Base-by-base conservation (phyloP, 495 filamentous ascomycete genomes). In the Xylaria bambusicola region DNA sequence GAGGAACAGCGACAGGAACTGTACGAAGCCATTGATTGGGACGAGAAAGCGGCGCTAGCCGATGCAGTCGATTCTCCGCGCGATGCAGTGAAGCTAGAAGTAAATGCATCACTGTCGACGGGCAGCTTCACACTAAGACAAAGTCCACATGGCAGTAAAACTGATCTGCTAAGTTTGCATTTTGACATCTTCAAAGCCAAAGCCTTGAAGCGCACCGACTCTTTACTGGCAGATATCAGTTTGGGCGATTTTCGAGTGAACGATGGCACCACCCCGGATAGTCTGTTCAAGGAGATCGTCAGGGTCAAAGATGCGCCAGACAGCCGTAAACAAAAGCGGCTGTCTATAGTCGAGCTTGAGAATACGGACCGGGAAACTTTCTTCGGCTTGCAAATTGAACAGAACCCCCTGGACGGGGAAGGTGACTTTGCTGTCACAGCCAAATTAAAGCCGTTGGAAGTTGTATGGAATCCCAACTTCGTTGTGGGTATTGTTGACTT, bases 1-100 rank as follows among this genome's bases (percentile, higher is more conserved):
- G 95, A 98, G 55, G 86, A 97, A 71, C 92, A 98, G 70, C 86
- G 93, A 42, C 92, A 98, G 70, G 94, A 98, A 76, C 83, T 98
- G 8, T 98, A 98, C 67, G 90, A 91, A 63, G 95, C 91, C 33
- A 98, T 98, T 63, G 92, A 97, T 67, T 98, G 92, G 89, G 90
- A 98, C 64, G 94, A 98, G 76, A 97, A 97, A 79, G 89, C 92
- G 50, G 87, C 87, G 2, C 80, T 98, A 31, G 79, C 90, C 0
- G 93, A 94, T 61, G 87, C 87, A 53, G 88, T 98, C 24, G 93
- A 98, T 67, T 81, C 90, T 48, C 94, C 94, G 0, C 84, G 88
- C 45, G 95, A 98, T 60, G 90, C 89, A 51, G 83, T 97, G 54
- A 96, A 97, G 74, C 77, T 97, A 67, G 90, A 97, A 71, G 77